phyloP scores from a whole-genome alignment of 768 basidiomycete genomes.

The Mycena galopus region DNA sequence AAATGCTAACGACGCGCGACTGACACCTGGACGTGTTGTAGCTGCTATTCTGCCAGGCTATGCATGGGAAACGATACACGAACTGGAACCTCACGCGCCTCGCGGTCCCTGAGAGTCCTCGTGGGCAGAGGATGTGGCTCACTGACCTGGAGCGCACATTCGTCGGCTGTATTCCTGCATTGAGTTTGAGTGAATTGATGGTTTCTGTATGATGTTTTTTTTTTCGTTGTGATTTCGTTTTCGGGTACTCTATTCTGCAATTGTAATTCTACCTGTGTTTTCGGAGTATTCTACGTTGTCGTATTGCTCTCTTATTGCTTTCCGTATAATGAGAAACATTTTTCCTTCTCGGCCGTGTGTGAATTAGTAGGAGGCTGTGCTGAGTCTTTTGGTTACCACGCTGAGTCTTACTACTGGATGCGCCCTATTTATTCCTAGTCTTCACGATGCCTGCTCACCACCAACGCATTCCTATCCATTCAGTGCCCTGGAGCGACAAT shows the following conservation, averaged over 20 bases:
- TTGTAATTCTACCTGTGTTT: not conserved
- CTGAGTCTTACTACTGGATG: conserved; percentile 28
- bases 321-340: not conserved
- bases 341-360: not conserved
- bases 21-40: not conserved
- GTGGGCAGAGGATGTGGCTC: conserved; percentile 25
- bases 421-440: conserved; percentile 32
- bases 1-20: too few relatives aligned
- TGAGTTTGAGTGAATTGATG: conserved; percentile 33
- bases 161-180: conserved; percentile 27
- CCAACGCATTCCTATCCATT: conserved; percentile 39
- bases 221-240: not conserved
- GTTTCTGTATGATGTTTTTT: not conserved
- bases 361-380: conserved; percentile 10
- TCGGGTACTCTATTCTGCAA: not conserved
- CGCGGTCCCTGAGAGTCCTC: conserved; percentile 30
- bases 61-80: conserved; percentile 4
- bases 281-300: too few relatives aligned
- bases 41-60: conserved; percentile 27
- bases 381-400: not conserved
- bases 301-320: not conserved
- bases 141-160: conserved; percentile 25
- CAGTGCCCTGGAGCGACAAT: conserved; percentile 36
- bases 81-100: conserved; percentile 30
- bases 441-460: conserved; percentile 25